phyloP scores from a whole-genome alignment of 2,329 filamentous ascomycete genomes.

The Penicillium sp. region DNA sequence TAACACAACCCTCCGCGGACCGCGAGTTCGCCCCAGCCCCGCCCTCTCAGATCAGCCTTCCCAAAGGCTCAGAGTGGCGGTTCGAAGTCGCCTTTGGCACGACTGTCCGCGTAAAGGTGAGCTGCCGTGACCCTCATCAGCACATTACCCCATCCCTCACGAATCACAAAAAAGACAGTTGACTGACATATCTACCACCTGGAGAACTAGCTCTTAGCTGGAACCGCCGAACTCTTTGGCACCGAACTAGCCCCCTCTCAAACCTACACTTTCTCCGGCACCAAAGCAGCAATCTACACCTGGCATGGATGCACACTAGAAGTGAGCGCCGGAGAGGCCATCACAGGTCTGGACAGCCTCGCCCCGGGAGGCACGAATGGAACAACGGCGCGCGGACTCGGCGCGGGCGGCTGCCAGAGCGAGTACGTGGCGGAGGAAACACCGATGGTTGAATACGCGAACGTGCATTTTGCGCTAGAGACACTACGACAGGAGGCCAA shows the following conservation, averaged over 20 bases:
- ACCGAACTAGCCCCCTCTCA: constrained; percentile 78
- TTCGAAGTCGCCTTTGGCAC: constrained; percentile 62
- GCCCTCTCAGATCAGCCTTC: constrained; percentile 46
- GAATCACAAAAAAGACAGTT: no score
- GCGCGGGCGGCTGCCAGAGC: constrained; percentile 54
- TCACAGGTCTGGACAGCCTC: no score
- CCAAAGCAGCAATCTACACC: constrained; percentile 80
- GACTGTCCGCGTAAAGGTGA: no score
- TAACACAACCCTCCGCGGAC: constrained; percentile 55
- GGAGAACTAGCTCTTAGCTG: no score
- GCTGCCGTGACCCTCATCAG: no score
- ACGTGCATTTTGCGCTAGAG: constrained; percentile 80
- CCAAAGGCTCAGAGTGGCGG: constrained; percentile 64
- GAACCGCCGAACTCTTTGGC: constrained; percentile 87
- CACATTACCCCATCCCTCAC: no score
- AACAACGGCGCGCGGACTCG: constrained; percentile 25
- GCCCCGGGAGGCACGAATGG: no score
- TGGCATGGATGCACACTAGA: constrained; percentile 86
- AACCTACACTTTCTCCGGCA: constrained; percentile 69
- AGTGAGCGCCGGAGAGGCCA: constrained; percentile 54
- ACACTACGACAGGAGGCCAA: constrained; percentile 57
- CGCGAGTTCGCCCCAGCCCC: constrained; percentile 31
- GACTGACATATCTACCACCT: no score
- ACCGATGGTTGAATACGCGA: constrained; percentile 69
- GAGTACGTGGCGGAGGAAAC: constrained; percentile 70